These are phyloP conservation scores for Penicillium ucsense DNA, from an alignment of 495 filamentous ascomycete genomes.

Conservation along the genomic window DNA sequence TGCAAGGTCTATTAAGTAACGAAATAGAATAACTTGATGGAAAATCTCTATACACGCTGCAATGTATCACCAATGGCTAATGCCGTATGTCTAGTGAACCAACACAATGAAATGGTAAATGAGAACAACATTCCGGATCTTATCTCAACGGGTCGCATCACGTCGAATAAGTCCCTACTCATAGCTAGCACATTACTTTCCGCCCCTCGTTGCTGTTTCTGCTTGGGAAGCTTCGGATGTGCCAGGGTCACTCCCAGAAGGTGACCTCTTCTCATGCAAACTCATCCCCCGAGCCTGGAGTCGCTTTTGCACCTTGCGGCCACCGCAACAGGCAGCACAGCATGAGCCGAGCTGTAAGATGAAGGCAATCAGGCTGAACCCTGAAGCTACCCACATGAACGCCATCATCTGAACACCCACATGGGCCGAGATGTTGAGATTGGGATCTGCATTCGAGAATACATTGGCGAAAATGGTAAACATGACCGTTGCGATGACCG, in stretches of 20 bases:
- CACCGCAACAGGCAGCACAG: slow-evolving; percentile 46
- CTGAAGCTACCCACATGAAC: slow-evolving; percentile 81
- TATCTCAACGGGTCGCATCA: no score
- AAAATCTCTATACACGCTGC: no score
- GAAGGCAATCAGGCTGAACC: slow-evolving; percentile 55
- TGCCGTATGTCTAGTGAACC: no score
- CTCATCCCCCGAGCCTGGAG: slow-evolving; percentile 19
- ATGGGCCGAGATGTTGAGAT: slow-evolving; percentile 64
- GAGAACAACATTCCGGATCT: no score
- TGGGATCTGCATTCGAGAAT: slow-evolving; percentile 46
- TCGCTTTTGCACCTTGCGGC: slow-evolving; percentile 31
- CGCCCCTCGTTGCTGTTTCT: neutral
- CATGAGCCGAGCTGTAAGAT: slow-evolving; percentile 61
- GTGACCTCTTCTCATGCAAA: slow-evolving; percentile 12
- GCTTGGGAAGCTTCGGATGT: neutral
- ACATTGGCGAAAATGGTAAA: slow-evolving; percentile 69
- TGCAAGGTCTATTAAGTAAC: no score
- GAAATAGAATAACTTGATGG: no score
- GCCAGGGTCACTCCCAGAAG: neutral
- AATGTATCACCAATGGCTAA: no score
- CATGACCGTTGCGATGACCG: slow-evolving; percentile 70
- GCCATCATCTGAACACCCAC: slow-evolving; percentile 69
- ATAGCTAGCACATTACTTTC: neutral
- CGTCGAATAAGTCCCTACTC: slow-evolving; percentile 1
- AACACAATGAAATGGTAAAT: no score